Percentiles rank a stretch among this genome's conserved stretches.
Conservation (phyloP, 345 rosid genomes). For the Citrus inodora region DNA sequence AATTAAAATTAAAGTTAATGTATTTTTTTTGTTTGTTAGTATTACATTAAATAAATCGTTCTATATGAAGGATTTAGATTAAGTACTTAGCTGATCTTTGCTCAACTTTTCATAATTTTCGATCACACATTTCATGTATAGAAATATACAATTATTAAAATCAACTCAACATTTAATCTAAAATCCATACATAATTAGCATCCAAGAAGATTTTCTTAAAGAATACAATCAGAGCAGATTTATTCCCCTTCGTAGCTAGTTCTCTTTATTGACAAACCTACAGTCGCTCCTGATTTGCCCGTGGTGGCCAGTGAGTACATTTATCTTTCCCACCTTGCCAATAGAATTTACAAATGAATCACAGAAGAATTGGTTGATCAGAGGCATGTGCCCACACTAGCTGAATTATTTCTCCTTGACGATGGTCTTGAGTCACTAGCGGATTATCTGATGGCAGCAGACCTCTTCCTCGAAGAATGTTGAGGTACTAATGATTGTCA, state of each 20-base stretch:
- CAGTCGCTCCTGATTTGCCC: slow-evolving; percentile 63
- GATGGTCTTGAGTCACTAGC: slow-evolving; percentile 41
- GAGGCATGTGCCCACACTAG: slow-evolving; percentile 57
- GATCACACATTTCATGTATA: no score
- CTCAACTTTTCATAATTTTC: no score
- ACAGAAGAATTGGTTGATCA: slow-evolving; percentile 46
- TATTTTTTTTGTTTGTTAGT: no score
- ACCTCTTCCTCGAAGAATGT: slow-evolving; percentile 60
- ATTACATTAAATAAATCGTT: no score
- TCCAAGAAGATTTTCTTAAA: background rate
- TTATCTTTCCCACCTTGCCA: slow-evolving; percentile 66
- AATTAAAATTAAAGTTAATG: no score
- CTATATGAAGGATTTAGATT: no score
- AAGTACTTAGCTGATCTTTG: no score
- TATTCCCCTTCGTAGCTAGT: background rate
- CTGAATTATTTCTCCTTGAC: slow-evolving; percentile 32
- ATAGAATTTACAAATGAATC: slow-evolving; percentile 48
- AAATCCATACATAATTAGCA: no score
- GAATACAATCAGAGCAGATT: background rate
- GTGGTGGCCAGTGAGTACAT: slow-evolving; percentile 43
- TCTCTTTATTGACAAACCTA: slow-evolving; percentile 43
- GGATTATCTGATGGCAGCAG: slow-evolving; percentile 60
- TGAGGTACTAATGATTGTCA: slow-evolving; percentile 68
- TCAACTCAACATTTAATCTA: no score
- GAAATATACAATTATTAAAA: no score